These are phyloP conservation scores for Penicillium frequentans DNA, from an alignment of 2,329 filamentous ascomycete species.

Conservation along the genomic window DNA sequence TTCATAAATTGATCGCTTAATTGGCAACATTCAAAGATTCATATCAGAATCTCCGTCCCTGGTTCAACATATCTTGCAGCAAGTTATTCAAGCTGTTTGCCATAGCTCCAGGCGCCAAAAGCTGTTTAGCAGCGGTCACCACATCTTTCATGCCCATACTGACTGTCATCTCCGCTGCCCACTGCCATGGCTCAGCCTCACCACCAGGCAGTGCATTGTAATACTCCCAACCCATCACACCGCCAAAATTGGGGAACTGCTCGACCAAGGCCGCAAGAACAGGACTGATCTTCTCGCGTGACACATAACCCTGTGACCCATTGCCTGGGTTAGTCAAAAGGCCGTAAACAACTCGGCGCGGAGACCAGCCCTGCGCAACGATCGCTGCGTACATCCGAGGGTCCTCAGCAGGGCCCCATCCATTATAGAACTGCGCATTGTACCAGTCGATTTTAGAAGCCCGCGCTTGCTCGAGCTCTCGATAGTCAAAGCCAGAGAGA, in stretches of 20 bases:
- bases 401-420: constrained; percentile 70
- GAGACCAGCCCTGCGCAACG: constrained; percentile 63
- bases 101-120: constrained; percentile 29
- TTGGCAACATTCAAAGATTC: not conserved
- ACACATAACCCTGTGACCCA: constrained; percentile 64
- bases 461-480: constrained; percentile 67
- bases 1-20: not conserved
- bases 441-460: constrained; percentile 76
- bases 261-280: constrained; percentile 59
- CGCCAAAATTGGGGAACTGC: constrained; percentile 71
- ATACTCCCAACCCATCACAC: constrained; percentile 95
- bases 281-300: constrained; percentile 56
- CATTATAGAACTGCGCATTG: constrained; percentile 91
- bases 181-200: constrained; percentile 67
- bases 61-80: constrained; percentile 31
- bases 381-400: constrained; percentile 45
- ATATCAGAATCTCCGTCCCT: constrained; percentile 11
- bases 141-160: constrained; percentile 46
- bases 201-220: constrained; percentile 77
- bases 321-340: constrained; percentile 77
- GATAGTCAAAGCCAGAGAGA: constrained; percentile 80
- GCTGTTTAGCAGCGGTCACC: constrained; percentile 32
- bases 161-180: constrained; percentile 68
- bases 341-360: constrained; percentile 74
- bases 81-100: constrained; percentile 31